Evolutionary conservation across 139 green algal genomes (phyloP), one percentile per base, ranked within the genome.

Genomic region (Marvania coccoides): DNA sequence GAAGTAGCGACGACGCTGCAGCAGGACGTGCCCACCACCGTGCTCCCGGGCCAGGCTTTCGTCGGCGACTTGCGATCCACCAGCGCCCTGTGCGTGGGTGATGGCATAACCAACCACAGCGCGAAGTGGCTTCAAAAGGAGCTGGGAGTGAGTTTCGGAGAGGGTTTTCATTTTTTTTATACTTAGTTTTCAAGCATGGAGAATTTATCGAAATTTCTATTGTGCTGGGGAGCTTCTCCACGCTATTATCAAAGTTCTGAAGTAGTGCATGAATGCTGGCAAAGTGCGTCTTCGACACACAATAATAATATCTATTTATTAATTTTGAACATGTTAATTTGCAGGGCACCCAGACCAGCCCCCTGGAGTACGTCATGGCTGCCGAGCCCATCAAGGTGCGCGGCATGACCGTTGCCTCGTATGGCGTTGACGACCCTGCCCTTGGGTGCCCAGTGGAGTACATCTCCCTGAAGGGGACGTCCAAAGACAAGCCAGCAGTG

Each of bases 401-500:
- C 10, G 85, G 82, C 6, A 58, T 85, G 7, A 81, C 90, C 23
- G 89, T 92, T 2, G 87, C 89, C 0, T 91, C 78, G 4, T 79
- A 87, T 39, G 89, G 88, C 65, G 86, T 61, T 40, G 86, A 92
- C 37, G 83, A 96, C 40, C 80, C 82, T 2, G 74, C 77, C 0
- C 75, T 96, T 28, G 90, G 90, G 13, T 88, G 79, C 69, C 90
- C 90, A 9, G 87, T 95, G 6, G 84, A 95, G 63, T 97, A 95
- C 84, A 96, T 97, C 62, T 59, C 59, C 31, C 73, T 96, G 3
- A 85, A 85, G 59, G 90, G 90, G 54, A 95, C 83, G 7, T 83
- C 65, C 6, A 71, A 76, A 12, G 90, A 96, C 8, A 83, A 90
- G 26, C 90, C 90, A 0, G 90, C 87, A 0, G 88, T 95, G n/a